A percentile compares a stretch with the other conserved stretches of the same genome.
Evolutionary conservation across 1,284 basidiomycete genomes (phyloP).

Genomic region (Singerocomus inundabilis): DNA sequence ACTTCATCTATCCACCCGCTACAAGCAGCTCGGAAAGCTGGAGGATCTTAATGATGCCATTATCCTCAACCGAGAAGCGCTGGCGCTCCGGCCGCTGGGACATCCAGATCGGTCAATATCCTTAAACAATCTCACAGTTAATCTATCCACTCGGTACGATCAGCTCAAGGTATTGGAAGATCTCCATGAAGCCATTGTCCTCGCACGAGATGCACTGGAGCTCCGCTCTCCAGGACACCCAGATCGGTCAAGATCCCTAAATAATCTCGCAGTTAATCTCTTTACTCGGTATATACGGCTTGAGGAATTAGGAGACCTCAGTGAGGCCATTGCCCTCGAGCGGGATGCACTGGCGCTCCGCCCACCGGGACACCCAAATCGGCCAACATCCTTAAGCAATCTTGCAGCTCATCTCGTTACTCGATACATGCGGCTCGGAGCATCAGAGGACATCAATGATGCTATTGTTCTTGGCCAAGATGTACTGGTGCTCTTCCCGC

Average conservation of each 20-base stretch:
- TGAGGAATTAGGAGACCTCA: not conserved
- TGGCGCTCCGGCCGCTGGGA: not conserved
- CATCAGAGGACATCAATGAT: not conserved
- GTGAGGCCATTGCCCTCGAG: not conserved
- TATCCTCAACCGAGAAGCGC: not conserved
- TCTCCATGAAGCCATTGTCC: not conserved
- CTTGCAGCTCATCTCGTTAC: not conserved
- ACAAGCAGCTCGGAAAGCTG: not conserved
- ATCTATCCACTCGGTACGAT: not conserved
- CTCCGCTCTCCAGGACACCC: not conserved
- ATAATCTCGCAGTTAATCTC: not conserved
- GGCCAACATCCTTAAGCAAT: not conserved
- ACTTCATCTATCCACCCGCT: not conserved
- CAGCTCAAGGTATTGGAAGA: not conserved
- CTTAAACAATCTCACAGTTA: not conserved
- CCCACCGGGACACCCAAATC: not conserved
- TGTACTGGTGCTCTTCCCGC: not conserved
- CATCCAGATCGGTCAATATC: not conserved
- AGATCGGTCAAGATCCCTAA: not conserved
- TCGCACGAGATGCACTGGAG: not conserved
- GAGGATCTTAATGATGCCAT: not conserved
- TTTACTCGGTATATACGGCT: not conserved
- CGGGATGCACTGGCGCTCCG: not conserved
- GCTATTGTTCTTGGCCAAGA: not conserved
- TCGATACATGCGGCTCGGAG: not conserved